A percentile compares a stretch with the other conserved stretches of the same genome.
phyloP scores from a whole-genome alignment of 75 land plant genomes.

The Pinus albicaulis region DNA sequence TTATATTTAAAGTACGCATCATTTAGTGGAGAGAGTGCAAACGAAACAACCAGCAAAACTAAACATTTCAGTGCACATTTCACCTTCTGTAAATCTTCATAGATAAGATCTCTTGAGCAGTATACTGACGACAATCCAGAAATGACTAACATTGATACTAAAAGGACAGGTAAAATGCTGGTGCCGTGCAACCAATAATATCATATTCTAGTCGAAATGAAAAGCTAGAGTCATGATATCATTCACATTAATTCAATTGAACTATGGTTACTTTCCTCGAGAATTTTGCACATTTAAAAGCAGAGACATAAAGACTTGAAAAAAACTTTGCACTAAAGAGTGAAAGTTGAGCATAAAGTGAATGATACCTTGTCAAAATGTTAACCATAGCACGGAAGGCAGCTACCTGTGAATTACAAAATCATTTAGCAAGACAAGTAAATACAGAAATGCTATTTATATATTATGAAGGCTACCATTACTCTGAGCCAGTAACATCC shows the following conservation, averaged over 20 bases:
- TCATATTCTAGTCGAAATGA: not conserved
- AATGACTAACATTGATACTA: not conserved
- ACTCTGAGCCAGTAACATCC: not conserved
- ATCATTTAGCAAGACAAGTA: not conserved
- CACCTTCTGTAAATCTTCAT: not conserved
- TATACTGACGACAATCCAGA: not conserved
- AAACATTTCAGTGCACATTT: not conserved
- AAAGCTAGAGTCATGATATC: not conserved
- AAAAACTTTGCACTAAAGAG: not conserved
- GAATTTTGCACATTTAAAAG: not conserved
- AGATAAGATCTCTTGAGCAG: not conserved
- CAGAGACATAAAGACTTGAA: not conserved
- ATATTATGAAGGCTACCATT: not conserved
- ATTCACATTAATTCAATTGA: too few species aligned
- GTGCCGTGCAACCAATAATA: not conserved
- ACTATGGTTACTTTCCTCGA: not conserved
- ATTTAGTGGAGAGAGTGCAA: too few species aligned
- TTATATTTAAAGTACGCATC: too few species aligned
- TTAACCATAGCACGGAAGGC: slow-evolving; percentile 99
- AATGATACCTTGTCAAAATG: slow-evolving; percentile 75
- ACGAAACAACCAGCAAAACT: not conserved
- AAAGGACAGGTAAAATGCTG: not conserved
- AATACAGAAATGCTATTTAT: not conserved
- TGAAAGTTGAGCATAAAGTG: not conserved
- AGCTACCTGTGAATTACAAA: slow-evolving; percentile 72